Base-by-base conservation (phyloP, 169 alveolate species). In the Cryptosporidium parvum region DNA sequence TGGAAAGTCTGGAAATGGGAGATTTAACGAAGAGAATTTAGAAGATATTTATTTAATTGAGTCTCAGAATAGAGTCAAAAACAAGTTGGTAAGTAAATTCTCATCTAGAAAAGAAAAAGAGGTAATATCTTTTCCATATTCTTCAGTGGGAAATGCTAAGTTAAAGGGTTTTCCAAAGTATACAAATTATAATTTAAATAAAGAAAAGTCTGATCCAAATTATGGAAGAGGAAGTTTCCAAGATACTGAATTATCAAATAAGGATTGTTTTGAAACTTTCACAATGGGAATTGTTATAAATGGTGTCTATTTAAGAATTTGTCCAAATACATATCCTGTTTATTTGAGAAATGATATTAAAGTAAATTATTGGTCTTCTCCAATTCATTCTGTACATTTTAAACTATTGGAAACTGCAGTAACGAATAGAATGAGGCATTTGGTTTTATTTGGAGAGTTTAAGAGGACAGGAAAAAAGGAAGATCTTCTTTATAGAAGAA, bases 241-340 rank as follows among this genome's bases (percentile, higher is more conserved):
- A 67, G 62, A 61, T 23, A 80, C 69, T 44, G 9, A 18, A 0
- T 21, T 62, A 16, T 80, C 89, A 5, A 26, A 59, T 4, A 42
- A 31, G 33, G 75, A 80, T 14, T 80, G 89, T 31, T 42, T 18
- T 4, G 80, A 80, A 16, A 53, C 62, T 18, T 80, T 62, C 59
- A 26, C 89, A 10, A 45, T 80, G 67, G 89, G 89, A 42, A 59
- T 80, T 8, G 89, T 45, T 18, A 8, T 80, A 6, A 80, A 80
- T 45, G 89, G 89, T 44, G 73, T 80, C 0, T 80, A 62, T 62
- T 16, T 80, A 21, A 80, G 89, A 42, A n/a, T 80, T 2, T 80
- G 89, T 26, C 89, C 89, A 45, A 59, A 61, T 23, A 31, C 68
- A 18, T 80, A 80, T 62, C 89, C 89, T 10, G 75, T 62, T 61